Evolutionary conservation across 345 rosid species (phyloP), one percentile per base, ranked within the genome.

Genomic region (Jatropha curcas): DNA sequence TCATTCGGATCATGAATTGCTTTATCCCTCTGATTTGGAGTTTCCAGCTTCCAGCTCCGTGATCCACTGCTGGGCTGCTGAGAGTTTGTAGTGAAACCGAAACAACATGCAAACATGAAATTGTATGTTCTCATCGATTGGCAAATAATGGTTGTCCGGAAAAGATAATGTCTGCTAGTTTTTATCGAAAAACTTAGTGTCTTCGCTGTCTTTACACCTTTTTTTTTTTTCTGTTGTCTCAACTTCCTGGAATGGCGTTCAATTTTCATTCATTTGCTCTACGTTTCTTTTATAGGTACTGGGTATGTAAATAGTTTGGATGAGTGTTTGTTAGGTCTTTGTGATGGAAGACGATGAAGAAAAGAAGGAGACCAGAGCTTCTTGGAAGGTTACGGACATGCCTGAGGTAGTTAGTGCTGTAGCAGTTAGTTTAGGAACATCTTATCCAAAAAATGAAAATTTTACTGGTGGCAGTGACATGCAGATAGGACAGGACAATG

Each of bases 331-430:
- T 55, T 84, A 79, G 81, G 45, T 75, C 67, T 60, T 74, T 65
- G 31, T 27, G 46, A 90, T 92, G 96, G 94, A 88, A 74, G 95
- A 90, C 76, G 97, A 89, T 73, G 92, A 86, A 65, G 90, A 87
- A 72, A 84, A 81, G 74, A 90, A 73, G 81, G 80, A 80, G 82
- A 83, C 77, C 13, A 55, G 70, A 46, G 86, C 69, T 79, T 80
- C 81, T 74, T 65, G 13, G 50, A 62, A 67, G 71, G 75, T 75
- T 65, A 58, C 34, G 3, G 81, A 61, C 61, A 67, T 64, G 52
- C 62, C 65, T 55, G 68, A 71, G 70, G 65, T 61, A 74, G 68
- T 59, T 81, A 79, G 71, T 78, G 74, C 50, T 78, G 72, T 65
- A 80, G 76, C 77, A 76, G 83, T 75, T 75, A 76, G 65, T 19